Base-by-base conservation (phyloP, 2,329 filamentous ascomycete genomes). In the Aspergillus ruber region DNA sequence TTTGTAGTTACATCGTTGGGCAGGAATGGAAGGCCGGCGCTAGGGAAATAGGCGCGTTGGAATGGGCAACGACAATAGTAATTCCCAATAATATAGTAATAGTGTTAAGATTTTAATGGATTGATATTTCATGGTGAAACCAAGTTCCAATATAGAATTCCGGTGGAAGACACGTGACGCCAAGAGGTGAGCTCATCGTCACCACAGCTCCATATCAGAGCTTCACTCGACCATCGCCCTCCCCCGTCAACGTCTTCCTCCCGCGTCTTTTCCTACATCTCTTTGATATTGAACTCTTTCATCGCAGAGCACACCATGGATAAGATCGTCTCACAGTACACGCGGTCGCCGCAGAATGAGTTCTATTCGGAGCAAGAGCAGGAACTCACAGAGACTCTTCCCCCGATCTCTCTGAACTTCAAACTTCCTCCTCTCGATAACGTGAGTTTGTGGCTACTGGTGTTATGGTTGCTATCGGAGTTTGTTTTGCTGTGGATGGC, bases 381-480 rank as follows among this genome's bases (percentile, higher is more conserved):
- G 64, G 85, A 90, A 63, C 77, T 87, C 65, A 75, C 76, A 63
- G 83, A 88, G 64, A 78, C 81, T 60, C 76, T 82, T 56, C 85
- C 88, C 63, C 83, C 84, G 60, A 79, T 95, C 60, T 91, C 88
- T 46, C 82, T 95, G 68, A 94, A 90, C 74, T 98, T 98, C 74
- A 88, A 89, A 62, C 85, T 98, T 73, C 93, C 93, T 48, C 91
- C 93, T 45, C 82, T 97, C 70, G 85, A 88, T 61, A 87, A 94
- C 73, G 90, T 95, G 76, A 64, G 83, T 72, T 48, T 23, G 13
- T 21, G 49, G 36, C 39, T 18, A 33, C 5, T 44, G 13, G 33
- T 45, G 47, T 54, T 44, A 43, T 17, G 10, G 23, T 29, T 45
- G 32, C n/a, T n/a, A 7, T 23, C 23, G 38, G 15, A 8, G 18